Evolutionary conservation across 805 yeast genomes (phyloP).

Genomic region (Wickerhamiella kurtzmanii): DNA sequence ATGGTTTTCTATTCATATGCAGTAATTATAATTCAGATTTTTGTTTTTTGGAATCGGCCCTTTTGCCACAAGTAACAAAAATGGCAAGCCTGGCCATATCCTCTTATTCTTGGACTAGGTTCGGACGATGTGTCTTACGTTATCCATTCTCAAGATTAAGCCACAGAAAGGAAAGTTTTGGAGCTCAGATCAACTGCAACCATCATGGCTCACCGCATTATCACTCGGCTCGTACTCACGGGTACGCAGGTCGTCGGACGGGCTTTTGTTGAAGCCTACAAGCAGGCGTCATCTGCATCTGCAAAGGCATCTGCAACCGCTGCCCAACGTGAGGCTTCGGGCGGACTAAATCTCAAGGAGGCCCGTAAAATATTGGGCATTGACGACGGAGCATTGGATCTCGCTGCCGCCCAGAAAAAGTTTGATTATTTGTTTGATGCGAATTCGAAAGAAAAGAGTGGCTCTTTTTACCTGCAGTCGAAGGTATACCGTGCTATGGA

Average conservation of each 20-base stretch:
- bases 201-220: conserved; percentile 70
- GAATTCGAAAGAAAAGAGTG: conserved; percentile 90
- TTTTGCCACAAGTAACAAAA: no score
- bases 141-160: no score
- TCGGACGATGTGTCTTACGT: no score
- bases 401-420: conserved; percentile 46
- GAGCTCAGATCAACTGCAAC: not conserved
- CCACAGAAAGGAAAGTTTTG: no score
- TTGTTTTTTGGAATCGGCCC: no score
- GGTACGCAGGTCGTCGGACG: conserved; percentile 94
- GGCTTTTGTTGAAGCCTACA: conserved; percentile 94
- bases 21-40: no score
- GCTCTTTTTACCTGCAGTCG: conserved; percentile 83
- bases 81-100: no score
- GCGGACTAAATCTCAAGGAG: conserved; percentile 78
- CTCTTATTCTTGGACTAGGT: no score
- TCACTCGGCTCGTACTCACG: conserved; percentile 79
- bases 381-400: conserved; percentile 39
- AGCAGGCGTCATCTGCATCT: conserved; percentile 89
- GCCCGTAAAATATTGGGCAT: conserved; percentile 82
- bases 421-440: conserved; percentile 75
- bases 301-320: conserved; percentile 46
- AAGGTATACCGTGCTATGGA: conserved; percentile 93
- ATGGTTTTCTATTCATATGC: no score
- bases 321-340: conserved; percentile 32